Evolutionary conservation across 306 rosid species (phyloP).

Genomic region (Rubus parviflorus): DNA sequence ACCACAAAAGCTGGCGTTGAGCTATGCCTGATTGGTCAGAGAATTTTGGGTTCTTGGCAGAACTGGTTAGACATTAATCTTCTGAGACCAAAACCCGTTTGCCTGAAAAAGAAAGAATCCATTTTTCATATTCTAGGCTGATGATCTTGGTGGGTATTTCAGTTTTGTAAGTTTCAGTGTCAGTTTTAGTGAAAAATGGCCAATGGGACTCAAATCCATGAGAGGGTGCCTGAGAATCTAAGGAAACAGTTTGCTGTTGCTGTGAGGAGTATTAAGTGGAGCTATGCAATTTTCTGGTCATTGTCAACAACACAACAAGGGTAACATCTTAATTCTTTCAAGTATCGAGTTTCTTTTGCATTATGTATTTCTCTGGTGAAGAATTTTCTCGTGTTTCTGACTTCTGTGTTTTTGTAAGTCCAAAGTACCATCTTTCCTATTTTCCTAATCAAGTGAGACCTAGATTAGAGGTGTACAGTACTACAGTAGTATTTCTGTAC

Average conservation of each 20-base stretch:
- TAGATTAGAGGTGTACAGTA: not conserved
- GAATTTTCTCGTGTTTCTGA: not conserved
- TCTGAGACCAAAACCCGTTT: constrained; percentile 13
- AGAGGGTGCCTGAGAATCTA: constrained; percentile 43
- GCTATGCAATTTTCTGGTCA: constrained; percentile 90
- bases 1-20: not conserved
- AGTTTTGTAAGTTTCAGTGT: not conserved
- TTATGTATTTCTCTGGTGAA: not conserved
- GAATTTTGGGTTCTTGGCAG: not conserved
- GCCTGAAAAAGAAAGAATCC: not conserved
- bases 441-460: not conserved
- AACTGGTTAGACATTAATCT: not conserved
- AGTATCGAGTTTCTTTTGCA: not conserved
- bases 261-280: constrained; percentile 83
- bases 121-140: not conserved
- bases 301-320: constrained; percentile 60
- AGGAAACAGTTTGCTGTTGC: constrained; percentile 73
- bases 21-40: not conserved
- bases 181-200: constrained; percentile 40
- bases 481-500: not conserved
- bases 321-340: constrained; percentile 30
- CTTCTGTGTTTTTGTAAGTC: not conserved
- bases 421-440: not conserved
- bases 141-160: not conserved
- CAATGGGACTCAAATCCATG: constrained; percentile 41